Conservation (phyloP, 163 green algal species). For the Coccomyxa subellipsoidea region DNA sequence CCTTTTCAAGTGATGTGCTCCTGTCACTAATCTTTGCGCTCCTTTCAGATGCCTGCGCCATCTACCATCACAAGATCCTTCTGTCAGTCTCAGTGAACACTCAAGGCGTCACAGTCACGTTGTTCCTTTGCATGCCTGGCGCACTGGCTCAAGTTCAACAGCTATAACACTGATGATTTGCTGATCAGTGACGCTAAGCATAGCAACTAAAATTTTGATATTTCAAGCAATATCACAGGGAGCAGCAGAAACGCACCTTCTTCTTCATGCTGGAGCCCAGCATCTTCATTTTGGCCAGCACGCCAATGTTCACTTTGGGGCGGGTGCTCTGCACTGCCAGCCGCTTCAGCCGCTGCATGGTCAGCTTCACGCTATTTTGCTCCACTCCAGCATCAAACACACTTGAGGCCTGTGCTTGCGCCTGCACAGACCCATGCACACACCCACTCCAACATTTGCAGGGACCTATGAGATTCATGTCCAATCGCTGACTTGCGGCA, state of each 20-base stretch:
- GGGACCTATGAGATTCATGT: not conserved
- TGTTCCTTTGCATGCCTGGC: no score
- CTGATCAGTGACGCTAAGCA: no score
- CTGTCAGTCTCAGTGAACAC: not conserved
- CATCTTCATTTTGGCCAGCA: slow-evolving; percentile 19
- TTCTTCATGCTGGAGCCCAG: not conserved
- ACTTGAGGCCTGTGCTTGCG: slow-evolving; percentile 6
- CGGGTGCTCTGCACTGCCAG: not conserved
- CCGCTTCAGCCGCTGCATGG: slow-evolving; percentile 33
- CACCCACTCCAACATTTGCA: not conserved
- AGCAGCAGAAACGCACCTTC: not conserved
- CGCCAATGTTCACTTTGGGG: slow-evolving; percentile 15
- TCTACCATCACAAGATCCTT: no score
- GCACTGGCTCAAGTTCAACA: no score
- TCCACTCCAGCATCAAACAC: slow-evolving; percentile 32
- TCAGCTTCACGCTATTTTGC: slow-evolving; percentile 25
- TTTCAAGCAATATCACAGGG: no score
- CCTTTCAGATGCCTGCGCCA: not conserved
- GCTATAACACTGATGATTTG: no score
- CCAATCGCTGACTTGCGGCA: no score
- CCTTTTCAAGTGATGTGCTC: not conserved
- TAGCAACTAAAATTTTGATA: no score
- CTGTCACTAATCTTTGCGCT: not conserved
- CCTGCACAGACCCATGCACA: not conserved
- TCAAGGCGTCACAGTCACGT: no score